Evolutionary conservation across 148 eudicot genomes (phyloP), one percentile per base, ranked within the genome.

Genomic region (Cornus suecica): DNA sequence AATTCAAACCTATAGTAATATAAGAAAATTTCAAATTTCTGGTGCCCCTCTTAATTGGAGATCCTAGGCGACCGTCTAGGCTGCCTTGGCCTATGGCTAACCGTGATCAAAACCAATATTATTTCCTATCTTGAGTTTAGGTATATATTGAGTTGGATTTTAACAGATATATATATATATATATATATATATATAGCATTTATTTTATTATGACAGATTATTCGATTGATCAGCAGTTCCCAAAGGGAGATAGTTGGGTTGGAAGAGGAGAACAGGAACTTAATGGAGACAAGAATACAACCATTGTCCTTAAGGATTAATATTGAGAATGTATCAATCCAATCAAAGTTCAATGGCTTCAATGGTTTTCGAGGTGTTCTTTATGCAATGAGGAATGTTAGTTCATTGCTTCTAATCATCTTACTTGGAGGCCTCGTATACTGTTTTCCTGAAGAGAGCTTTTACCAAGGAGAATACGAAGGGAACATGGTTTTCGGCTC

Each of bases 331-430:
- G 72, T 79, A 5, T 52, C 76, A 14, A 61, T 83, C 2, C 82
- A 78, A 73, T 83, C 90, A n/a, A 85, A 83, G 63, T 79, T 80
- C 72, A 87, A 87, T 70, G 87, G 84, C 2, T 87, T 74, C 72
- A 83, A 65, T 48, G 87, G 90, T 6, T 87, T 87, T 30, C 29
- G 88, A 69, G 90, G 90, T 15, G 88, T 85, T 0, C 78, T 87
- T 4, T 83, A 78, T 48, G 85, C 84, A 22, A 77, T 85, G 83
- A 85, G 80, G 72, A 87, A 85, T 32, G 78, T 85, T 2, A 79
- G 79, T 48, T 83, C 90, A 29, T 68, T 87, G 74, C 82, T 87
- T 16, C 58, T 87, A 24, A 80, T 72, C 72, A 85, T 87, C 72
- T 54, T 87, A 14, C 74, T 85, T 26, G 81, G 76, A 42, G 90